phyloP scores from a whole-genome alignment of 768 basidiomycete species.

The Leccinum imitatum region DNA sequence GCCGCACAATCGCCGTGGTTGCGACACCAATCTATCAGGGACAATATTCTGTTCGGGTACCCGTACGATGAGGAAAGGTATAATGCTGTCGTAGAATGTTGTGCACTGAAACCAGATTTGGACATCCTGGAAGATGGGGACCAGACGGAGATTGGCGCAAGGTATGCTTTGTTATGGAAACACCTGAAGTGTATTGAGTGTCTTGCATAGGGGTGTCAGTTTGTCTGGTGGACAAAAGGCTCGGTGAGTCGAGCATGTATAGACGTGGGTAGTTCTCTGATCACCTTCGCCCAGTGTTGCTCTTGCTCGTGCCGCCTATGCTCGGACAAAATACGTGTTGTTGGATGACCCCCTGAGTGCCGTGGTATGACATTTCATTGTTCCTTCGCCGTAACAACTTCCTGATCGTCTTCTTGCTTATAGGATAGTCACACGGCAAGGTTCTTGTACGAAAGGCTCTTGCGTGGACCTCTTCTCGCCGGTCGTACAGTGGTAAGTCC shows the following conservation, averaged over 20 bases:
- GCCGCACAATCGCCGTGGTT: constrained; percentile 74
- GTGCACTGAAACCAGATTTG: constrained; percentile 80
- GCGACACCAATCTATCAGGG: constrained; percentile 69
- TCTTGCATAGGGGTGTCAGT: constrained; percentile 56
- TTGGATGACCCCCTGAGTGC: constrained; percentile 82
- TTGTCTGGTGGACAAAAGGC: constrained; percentile 85
- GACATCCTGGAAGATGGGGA: constrained; percentile 87
- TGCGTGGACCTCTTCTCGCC: constrained; percentile 63
- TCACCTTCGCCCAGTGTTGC: constrained; percentile 53
- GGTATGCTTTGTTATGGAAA: constrained; percentile 31
- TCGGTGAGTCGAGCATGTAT: constrained; percentile 42
- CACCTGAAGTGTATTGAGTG: background rate
- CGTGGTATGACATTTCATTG: constrained; percentile 50
- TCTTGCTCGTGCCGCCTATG: constrained; percentile 80
- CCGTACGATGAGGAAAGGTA: constrained; percentile 72
- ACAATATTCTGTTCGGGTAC: constrained; percentile 80
- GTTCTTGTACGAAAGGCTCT: constrained; percentile 58
- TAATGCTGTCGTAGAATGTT: constrained; percentile 74
- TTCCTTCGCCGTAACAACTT: background rate
- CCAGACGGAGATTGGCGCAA: constrained; percentile 77
- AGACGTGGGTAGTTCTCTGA: constrained; percentile 4
- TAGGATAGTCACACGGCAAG: constrained; percentile 71
- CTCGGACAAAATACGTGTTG: constrained; percentile 65
- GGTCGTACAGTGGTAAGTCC: constrained; percentile 65
- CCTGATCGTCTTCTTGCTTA: constrained; percentile 1